Evolutionary conservation across 1,139 yeast species (phyloP).

Genomic region (Candida glucosophila): DNA sequence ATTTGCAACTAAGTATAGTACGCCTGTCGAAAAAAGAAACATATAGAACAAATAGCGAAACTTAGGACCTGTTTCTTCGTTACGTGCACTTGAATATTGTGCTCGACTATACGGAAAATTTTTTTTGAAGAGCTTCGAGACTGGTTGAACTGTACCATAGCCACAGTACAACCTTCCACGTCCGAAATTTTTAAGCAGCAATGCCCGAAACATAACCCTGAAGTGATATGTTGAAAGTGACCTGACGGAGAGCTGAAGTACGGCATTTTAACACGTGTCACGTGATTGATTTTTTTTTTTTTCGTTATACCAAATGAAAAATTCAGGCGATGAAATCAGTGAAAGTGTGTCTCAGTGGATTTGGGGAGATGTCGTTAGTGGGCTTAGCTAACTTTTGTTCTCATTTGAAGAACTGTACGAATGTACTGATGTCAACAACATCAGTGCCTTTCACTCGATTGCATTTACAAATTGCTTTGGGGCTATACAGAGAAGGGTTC

Average conservation of each 20-base stretch:
- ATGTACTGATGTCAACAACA: constrained; percentile 67
- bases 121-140: no score
- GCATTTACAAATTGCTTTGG: constrained; percentile 76
- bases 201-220: no score
- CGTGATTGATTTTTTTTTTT: no score
- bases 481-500: constrained; percentile 86
- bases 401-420: constrained; percentile 81
- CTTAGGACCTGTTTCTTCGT: constrained; percentile 26
- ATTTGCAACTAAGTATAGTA: constrained; percentile 44
- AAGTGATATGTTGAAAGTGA: no score
- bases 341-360: no score
- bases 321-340: no score
- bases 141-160: no score
- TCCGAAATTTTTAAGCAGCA: no score
- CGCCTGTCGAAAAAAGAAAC: constrained; percentile 43
- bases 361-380: constrained; percentile 62
- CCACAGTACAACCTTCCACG: no score
- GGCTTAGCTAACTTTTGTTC: constrained; percentile 80
- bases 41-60: constrained; percentile 41
- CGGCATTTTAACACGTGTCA: no score
- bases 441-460: constrained; percentile 78
- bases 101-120: neutral
- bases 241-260: no score
- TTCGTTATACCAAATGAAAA: no score
- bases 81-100: neutral